A percentile compares a stretch with the other conserved stretches of the same genome.
Conservation (phyloP, 768 basidiomycete species). For the Termitomyces heimii region DNA sequence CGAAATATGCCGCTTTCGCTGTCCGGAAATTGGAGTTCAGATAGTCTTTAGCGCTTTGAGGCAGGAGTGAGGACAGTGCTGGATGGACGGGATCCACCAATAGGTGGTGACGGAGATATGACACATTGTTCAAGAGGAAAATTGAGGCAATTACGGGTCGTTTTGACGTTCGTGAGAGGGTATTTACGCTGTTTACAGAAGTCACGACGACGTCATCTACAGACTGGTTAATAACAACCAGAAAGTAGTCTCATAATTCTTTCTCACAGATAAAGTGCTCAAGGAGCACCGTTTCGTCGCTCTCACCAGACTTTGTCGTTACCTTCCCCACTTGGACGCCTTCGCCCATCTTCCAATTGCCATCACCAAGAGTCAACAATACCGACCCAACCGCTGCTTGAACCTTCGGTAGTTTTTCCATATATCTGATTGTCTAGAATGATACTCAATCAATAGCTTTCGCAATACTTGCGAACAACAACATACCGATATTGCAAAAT, state of each 20-base stretch:
- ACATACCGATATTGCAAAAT: conserved; percentile 51
- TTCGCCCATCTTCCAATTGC: conserved; percentile 91
- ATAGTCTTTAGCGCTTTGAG: conserved; percentile 53
- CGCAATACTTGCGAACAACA: conserved; percentile 17
- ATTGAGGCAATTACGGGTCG: conserved; percentile 68
- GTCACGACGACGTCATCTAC: conserved; percentile 74
- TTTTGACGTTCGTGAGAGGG: conserved; percentile 52
- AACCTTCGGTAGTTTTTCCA: conserved; percentile 67
- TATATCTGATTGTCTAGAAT: conserved; percentile 56
- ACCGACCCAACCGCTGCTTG: conserved; percentile 61
- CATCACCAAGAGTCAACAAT: conserved; percentile 70
- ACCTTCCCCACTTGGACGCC: conserved; percentile 59
- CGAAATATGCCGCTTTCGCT: conserved; percentile 81
- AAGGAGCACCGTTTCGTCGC: conserved; percentile 55
- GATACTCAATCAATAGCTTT: conserved; percentile 2
- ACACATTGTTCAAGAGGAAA: conserved; percentile 76
- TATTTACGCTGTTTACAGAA: conserved; percentile 50
- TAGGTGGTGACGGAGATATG: conserved; percentile 59
- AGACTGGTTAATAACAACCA: background rate
- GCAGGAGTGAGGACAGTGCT: conserved; percentile 44
- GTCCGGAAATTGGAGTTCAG: conserved; percentile 71
- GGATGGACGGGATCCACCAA: conserved; percentile 45
- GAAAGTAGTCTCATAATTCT: background rate
- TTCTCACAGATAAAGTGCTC: conserved; percentile 69
- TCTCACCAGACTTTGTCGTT: conserved; percentile 65